These are phyloP conservation scores for Wickerhamomyces hampshirensis DNA, from an alignment of 805 yeast species.

Conservation along the genomic window DNA sequence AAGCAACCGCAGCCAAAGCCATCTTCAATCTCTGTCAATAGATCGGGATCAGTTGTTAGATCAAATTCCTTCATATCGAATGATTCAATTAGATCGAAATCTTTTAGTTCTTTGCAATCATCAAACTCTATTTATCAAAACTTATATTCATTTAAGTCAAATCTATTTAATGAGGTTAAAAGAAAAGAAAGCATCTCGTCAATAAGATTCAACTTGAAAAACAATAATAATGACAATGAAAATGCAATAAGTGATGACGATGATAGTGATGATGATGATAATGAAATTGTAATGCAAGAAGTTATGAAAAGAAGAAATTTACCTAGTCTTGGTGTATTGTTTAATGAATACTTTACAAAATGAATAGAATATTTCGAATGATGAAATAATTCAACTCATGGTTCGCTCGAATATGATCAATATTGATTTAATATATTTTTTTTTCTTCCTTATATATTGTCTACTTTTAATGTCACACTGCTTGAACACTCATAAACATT, in stretches of 20 bases:
- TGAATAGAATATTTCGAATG: too few species aligned
- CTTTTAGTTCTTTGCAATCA: conserved; percentile 12
- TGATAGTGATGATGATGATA: conserved; percentile 1
- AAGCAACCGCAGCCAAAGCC: background rate
- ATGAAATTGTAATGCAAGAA: background rate
- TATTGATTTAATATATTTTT: too few species aligned
- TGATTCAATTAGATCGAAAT: conserved; percentile 13
- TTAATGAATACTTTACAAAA: conserved; percentile 18
- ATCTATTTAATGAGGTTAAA: conserved; percentile 8
- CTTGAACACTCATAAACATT: too few species aligned
- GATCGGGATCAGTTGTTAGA: too few species aligned
- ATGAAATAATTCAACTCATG: background rate
- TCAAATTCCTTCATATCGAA: background rate
- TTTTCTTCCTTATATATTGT: background rate
- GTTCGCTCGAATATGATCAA: too few species aligned
- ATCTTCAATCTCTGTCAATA: too few species aligned
- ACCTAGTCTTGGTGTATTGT: conserved; percentile 17
- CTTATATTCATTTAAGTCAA: conserved; percentile 10
- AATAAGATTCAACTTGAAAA: background rate
- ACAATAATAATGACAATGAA: conserved; percentile 1
- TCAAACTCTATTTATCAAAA: conserved; percentile 12
- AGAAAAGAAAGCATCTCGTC: background rate
- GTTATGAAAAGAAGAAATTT: conserved; percentile 5
- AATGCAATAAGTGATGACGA: conserved; percentile 15
- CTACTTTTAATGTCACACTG: too few species aligned